Base-by-base conservation (phyloP, 2,329 filamentous ascomycete species). In the Monascus ruber region DNA sequence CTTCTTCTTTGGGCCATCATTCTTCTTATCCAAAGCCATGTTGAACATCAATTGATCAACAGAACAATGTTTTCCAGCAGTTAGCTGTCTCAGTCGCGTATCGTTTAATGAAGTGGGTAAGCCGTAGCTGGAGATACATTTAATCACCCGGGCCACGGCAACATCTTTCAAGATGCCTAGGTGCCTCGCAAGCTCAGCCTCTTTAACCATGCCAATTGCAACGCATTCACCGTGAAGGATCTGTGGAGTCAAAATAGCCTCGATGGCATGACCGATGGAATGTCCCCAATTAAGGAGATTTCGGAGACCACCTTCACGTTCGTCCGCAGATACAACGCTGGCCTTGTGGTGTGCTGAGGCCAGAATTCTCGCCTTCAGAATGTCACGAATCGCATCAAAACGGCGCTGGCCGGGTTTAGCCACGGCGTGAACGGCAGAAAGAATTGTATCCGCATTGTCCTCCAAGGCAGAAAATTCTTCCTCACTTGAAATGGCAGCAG, bases 1-100 rank as follows among this genome's bases (percentile, higher is more conserved):
- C 66, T 94, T 96, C 72, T 98, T 98, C 63, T 89, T 87, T 42
- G 77, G 77, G 2, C 91, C 91, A 34, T 94, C 84, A 49, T 98
- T 98, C 71, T 98, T 98, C 74, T 98, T 98, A 66, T 98, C 91
- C 6, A 98, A 83, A 0, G 83, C 87, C 91, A 98, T 98, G 59
- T 94, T 94, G 48, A 82, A 74, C 41, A 98, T 73, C 37, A 98
- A 65, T 29, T 83, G 75, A 50, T 95, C 85, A 2, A 95, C 85
- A 0, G 84, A 81, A 58, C 91, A 98, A 47, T 77, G 73, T 64
- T 94, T 95, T 38, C 83, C 85, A 1, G 86, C 88, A 4, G 86
- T 88, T 45, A 91, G 68, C 53, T 81, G 85, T 33, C 82, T 74
- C 33, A 98, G 81, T 26, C 80, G 78, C 59, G 87, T 84, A 64